phyloP scores from a whole-genome alignment of 2,329 filamentous ascomycete species.

The Alternaria arbusti region DNA sequence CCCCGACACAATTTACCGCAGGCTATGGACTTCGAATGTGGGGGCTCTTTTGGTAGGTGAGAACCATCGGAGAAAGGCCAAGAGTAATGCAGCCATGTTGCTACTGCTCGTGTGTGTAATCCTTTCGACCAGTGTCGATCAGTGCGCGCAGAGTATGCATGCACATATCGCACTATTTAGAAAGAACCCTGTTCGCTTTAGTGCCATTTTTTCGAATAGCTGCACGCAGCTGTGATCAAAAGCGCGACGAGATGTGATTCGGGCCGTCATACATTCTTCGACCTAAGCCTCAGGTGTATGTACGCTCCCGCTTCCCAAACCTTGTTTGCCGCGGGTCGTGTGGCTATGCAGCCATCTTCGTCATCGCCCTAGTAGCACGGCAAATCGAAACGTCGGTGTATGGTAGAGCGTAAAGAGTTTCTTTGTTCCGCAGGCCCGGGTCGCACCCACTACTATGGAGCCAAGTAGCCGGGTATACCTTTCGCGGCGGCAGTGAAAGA shows the following conservation, averaged over 20 bases:
- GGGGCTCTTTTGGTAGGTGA: not conserved
- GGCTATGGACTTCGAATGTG: not conserved
- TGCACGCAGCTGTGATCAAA: not conserved
- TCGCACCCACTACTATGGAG: not conserved
- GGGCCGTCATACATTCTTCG: not conserved
- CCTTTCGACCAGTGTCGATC: not conserved
- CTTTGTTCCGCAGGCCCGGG: conserved; percentile 3
- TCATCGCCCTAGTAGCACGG: not conserved
- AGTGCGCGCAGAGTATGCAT: not conserved
- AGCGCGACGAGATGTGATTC: not conserved
- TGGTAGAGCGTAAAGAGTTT: not conserved
- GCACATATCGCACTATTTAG: not conserved
- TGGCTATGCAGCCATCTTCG: not conserved
- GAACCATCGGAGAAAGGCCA: not conserved
- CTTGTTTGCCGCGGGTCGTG: not conserved
- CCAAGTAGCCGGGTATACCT: not conserved
- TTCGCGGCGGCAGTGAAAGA: not conserved
- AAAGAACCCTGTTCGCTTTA: not conserved
- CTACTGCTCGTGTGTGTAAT: not conserved
- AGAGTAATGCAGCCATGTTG: not conserved
- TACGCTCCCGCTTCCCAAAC: not conserved
- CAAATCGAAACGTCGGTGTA: not conserved
- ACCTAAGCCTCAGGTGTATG: not conserved
- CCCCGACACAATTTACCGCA: not conserved
- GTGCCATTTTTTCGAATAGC: not conserved